Evolutionary conservation across 352 stramenopile genomes (phyloP), one percentile per base, ranked within the genome.

Genomic region (Pythium oligandrum): DNA sequence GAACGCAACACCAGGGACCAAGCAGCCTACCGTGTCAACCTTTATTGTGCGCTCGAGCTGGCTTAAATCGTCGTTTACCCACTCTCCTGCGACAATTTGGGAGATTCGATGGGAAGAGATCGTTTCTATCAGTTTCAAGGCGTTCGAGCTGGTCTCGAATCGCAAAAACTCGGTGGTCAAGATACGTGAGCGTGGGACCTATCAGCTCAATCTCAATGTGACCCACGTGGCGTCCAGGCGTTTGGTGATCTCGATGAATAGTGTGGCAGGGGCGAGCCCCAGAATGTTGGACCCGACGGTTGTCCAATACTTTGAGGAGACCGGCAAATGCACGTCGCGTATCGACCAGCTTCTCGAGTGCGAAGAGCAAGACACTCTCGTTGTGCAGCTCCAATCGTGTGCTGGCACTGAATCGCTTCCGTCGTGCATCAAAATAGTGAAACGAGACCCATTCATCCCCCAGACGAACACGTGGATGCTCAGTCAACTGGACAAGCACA

Each of bases 141-240:
- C 46, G 6, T 61, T 45, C 42, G 34, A 45, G 3, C 32, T 61
- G 4, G 38, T n/a, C 31, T 5, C 11, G 2, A 43, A 48, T 4
- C 8, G 11, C 11, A 17, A 3, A 9, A 26, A 11, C 8, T 47
- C n/a, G 1, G 11, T 32, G 8, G 47, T 55, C 46, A 47, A 44
- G 12, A 10, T 61, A 2, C 37, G 30, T 4, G n/a, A 36, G 12
- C 39, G 45, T 4, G 73, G 73, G 1, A 57, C 64, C 33, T 83
- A 83, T 44, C 70, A 83, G 56, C 51, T 79, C 4, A 83, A 78
- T 38, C 45, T 66, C 10, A 66, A 63, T 38, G 63, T 79, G 44
- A 66, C 57, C 9, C 73, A 83, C 53, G 64, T 66, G 12, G 68
- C 43, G 31, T 59, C 51, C 3, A 59, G 66, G 46, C 40, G 50